A percentile compares a stretch with the other conserved stretches of the same genome.
Conservation (phyloP, 2,329 filamentous ascomycete species). For the Emydomyces testavorans region DNA sequence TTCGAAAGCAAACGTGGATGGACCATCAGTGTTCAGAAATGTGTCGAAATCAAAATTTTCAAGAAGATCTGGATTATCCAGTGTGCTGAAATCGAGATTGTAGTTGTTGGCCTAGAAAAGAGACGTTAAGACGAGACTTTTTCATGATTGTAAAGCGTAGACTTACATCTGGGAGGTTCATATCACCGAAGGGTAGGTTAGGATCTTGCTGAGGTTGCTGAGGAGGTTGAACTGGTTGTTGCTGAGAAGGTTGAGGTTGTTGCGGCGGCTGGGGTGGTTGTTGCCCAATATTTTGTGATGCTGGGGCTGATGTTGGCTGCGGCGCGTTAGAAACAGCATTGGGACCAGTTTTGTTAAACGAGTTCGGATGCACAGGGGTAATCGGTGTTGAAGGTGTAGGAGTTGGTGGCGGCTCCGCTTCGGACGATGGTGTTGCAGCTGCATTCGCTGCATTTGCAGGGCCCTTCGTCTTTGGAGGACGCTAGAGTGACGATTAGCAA, state of each 20-base stretch:
- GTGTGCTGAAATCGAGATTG: slow-evolving; percentile 35
- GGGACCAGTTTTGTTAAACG: slow-evolving; percentile 33
- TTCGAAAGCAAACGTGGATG: slow-evolving; percentile 35
- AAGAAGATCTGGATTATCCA: slow-evolving; percentile 38
- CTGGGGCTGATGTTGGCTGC: slow-evolving; percentile 20
- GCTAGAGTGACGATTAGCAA: slow-evolving; percentile 23
- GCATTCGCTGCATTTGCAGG: slow-evolving; percentile 29
- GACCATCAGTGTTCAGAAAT: slow-evolving; percentile 49
- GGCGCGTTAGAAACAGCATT: slow-evolving; percentile 27
- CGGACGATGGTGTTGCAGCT: slow-evolving; percentile 35
- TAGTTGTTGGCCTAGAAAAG: slow-evolving; percentile 24
- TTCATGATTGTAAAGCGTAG: neutral
- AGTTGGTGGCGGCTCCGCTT: slow-evolving; percentile 38
- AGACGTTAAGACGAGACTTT: neutral
- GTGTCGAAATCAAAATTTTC: slow-evolving; percentile 55
- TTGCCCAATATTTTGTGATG: slow-evolving; percentile 23
- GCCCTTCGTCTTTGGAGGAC: slow-evolving; percentile 34
- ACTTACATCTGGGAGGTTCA: slow-evolving; percentile 26
- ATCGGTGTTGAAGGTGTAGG: slow-evolving; percentile 41
- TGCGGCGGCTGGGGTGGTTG: slow-evolving; percentile 21
- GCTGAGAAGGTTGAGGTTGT: slow-evolving; percentile 18
- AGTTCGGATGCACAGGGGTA: slow-evolving; percentile 37
- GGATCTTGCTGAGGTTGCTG: slow-evolving; percentile 25
- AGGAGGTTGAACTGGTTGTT: slow-evolving; percentile 13
- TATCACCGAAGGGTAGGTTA: neutral